These are phyloP conservation scores for Zygoascus biomembranicola DNA, from an alignment of 805 yeast species.

Conservation along the genomic window DNA sequence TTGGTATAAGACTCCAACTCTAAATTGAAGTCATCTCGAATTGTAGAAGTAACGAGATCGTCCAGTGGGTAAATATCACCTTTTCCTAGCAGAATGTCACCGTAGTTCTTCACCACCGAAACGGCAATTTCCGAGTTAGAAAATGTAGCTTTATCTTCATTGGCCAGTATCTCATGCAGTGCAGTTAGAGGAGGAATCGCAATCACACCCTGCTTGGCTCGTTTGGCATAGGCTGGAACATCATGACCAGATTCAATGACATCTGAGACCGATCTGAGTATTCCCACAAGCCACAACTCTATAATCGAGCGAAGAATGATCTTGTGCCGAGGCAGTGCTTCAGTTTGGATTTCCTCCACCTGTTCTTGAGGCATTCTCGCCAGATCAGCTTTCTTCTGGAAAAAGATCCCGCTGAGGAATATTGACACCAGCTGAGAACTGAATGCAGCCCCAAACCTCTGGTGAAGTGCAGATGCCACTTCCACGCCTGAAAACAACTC, in stretches of 20 bases:
- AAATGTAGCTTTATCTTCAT: constrained; percentile 28
- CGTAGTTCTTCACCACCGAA: constrained; percentile 47
- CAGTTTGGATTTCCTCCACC: constrained; percentile 38
- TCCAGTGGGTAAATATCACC: not conserved
- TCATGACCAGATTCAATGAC: constrained; percentile 21
- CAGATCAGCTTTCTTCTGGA: constrained; percentile 16
- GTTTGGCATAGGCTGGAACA: constrained; percentile 38
- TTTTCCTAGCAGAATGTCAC: constrained; percentile 26
- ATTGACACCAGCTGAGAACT: constrained; percentile 41
- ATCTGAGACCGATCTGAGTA: constrained; percentile 42
- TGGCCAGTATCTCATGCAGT: constrained; percentile 38
- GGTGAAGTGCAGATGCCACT: constrained; percentile 66
- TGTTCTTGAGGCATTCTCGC: constrained; percentile 20
- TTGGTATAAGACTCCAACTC: constrained; percentile 44
- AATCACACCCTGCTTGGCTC: constrained; percentile 7
- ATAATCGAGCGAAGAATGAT: constrained; percentile 42
- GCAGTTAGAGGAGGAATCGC: constrained; percentile 37
- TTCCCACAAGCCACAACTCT: constrained; percentile 52
- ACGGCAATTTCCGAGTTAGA: constrained; percentile 17
- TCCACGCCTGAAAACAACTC: constrained; percentile 61
- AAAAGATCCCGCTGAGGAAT: constrained; percentile 22
- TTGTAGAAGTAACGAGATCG: constrained; percentile 39
- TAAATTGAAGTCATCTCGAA: constrained; percentile 21
- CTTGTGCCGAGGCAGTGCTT: constrained; percentile 37
- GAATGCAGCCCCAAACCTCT: constrained; percentile 50